A percentile compares a stretch with the other conserved stretches of the same genome.
These are phyloP conservation scores for Mycosarcoma maydis DNA, from an alignment of 1,284 basidiomycete genomes.

Conservation along the genomic window DNA sequence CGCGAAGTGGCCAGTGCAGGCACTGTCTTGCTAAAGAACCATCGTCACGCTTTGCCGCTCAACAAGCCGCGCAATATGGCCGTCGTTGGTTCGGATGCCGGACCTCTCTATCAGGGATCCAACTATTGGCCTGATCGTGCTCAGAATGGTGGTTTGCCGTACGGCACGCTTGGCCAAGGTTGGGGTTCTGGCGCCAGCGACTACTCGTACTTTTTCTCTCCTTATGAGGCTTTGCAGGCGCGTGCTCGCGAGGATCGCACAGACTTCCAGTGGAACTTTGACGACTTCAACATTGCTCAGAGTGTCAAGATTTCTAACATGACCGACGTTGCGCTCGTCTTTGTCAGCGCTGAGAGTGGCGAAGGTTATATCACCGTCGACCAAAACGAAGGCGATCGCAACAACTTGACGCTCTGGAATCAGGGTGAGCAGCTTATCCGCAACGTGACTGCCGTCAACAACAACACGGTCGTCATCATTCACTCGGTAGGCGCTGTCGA, in stretches of 20 bases:
- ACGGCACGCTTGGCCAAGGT: conserved; percentile 81
- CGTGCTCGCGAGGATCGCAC: conserved; percentile 72
- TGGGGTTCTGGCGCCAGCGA: conserved; percentile 75
- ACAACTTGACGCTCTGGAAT: conserved; percentile 83
- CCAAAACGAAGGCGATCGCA: conserved; percentile 73
- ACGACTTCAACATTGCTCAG: conserved; percentile 71
- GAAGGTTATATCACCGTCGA: conserved; percentile 69
- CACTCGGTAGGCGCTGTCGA: conserved; percentile 52
- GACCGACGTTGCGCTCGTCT: conserved; percentile 72
- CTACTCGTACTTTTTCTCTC: conserved; percentile 70
- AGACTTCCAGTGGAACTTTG: conserved; percentile 70
- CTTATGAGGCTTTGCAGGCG: conserved; percentile 76
- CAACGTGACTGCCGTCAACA: conserved; percentile 49
- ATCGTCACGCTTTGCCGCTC: conserved; percentile 46
- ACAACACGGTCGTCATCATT: conserved; percentile 61
- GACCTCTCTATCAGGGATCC: conserved; percentile 75
- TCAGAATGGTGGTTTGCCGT: conserved; percentile 68
- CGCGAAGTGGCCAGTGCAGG: conserved; percentile 79
- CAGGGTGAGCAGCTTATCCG: conserved; percentile 72
- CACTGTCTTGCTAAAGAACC: conserved; percentile 80
- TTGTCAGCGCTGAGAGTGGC: conserved; percentile 69
- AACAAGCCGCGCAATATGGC: conserved; percentile 48
- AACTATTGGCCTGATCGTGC: conserved; percentile 75
- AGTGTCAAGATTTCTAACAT: conserved; percentile 52
- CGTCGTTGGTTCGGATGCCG: conserved; percentile 72